Conservation (phyloP, 2,329 filamentous ascomycete species). For the Sphaerulina musiva region DNA sequence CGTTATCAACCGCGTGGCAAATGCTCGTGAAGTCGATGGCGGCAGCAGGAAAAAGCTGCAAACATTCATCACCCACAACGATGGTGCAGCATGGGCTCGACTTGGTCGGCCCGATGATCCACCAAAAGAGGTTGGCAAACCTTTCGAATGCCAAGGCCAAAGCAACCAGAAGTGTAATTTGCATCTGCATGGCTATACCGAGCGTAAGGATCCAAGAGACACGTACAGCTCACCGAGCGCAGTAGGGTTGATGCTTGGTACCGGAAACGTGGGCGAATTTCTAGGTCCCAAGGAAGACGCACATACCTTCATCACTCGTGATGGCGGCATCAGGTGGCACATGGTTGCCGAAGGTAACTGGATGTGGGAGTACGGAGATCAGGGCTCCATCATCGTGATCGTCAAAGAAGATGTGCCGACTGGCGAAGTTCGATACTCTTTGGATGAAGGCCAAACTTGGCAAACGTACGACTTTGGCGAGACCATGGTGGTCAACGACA, state of each 20-base stretch:
- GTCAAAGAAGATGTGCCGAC: constrained; percentile 65
- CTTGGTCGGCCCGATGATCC: constrained; percentile 63
- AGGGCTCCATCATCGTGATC: constrained; percentile 86
- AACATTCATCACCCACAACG: constrained; percentile 92
- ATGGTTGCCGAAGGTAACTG: constrained; percentile 80
- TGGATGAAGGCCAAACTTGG: constrained; percentile 79
- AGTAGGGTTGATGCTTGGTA: constrained; percentile 81
- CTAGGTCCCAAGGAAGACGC: constrained; percentile 63
- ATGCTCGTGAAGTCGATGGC: constrained; percentile 57
- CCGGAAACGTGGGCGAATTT: constrained; percentile 78
- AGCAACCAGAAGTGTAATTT: constrained; percentile 65
- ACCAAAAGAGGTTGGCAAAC: constrained; percentile 59
- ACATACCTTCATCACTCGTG: constrained; percentile 83
- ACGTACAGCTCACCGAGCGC: constrained; percentile 85
- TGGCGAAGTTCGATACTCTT: constrained; percentile 64
- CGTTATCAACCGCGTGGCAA: constrained; percentile 77
- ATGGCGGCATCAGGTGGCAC: constrained; percentile 86
- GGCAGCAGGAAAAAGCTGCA: constrained; percentile 71
- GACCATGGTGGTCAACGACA: constrained; percentile 66
- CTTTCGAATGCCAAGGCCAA: constrained; percentile 56
- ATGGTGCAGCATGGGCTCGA: constrained; percentile 79
- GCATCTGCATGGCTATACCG: constrained; percentile 93
- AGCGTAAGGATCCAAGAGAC: constrained; percentile 71
- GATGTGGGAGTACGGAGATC: constrained; percentile 92
- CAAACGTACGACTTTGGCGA: constrained; percentile 64